Conservation (phyloP, 108 stramenopile genomes). For the Pseudonitzschia delicatissima region DNA sequence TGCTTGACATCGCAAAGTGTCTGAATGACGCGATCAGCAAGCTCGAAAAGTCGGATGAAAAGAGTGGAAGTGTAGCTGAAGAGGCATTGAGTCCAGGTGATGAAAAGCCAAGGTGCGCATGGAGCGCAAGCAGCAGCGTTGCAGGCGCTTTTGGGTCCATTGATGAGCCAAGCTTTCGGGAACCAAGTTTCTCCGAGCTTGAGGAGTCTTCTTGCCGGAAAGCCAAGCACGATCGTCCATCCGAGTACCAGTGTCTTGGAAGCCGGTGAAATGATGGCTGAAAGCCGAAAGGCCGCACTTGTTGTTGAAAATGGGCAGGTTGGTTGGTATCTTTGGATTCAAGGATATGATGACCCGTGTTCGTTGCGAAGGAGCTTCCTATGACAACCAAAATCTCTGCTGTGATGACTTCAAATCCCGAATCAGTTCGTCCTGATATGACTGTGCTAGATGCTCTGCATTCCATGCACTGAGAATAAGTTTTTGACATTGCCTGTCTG, state of each 20-base stretch:
- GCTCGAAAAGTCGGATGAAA: conserved; percentile 68
- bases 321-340: conserved; percentile 92
- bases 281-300: conserved; percentile 79
- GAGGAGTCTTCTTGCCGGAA: conserved; percentile 64
- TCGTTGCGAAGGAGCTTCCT: conserved; percentile 72
- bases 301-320: conserved; percentile 66
- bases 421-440: conserved; percentile 81
- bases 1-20: conserved; percentile 94
- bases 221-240: conserved; percentile 61
- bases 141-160: conserved; percentile 58
- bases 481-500: conserved; percentile 91
- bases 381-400: conserved; percentile 69
- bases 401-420: conserved; percentile 94
- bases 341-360: conserved; percentile 97
- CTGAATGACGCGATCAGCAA: conserved; percentile 92
- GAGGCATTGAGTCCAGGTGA: conserved; percentile 15
- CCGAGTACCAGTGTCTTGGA: conserved; percentile 65
- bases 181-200: conserved; percentile 63
- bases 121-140: conserved; percentile 60
- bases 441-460: conserved; percentile 88
- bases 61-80: conserved; percentile 57
- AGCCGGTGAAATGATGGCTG: conserved; percentile 78
- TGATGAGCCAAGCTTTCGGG: conserved; percentile 71
- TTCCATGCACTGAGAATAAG: conserved; percentile 90
- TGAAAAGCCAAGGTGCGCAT: conserved; percentile 53